These are phyloP conservation scores for Pythium guiyangense DNA, from an alignment of 352 stramenopile genomes.

Conservation along the genomic window DNA sequence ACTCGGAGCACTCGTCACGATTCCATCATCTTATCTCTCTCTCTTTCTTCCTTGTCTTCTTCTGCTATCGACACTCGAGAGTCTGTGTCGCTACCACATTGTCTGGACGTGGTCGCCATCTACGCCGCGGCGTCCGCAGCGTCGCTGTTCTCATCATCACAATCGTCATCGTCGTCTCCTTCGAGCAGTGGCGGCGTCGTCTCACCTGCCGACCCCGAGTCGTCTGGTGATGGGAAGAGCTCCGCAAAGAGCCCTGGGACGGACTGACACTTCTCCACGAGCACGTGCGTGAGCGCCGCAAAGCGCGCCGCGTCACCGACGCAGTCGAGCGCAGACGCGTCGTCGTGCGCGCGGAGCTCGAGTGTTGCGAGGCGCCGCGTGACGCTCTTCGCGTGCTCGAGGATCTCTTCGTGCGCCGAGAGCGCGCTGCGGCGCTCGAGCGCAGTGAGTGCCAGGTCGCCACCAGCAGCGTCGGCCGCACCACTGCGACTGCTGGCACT, in stretches of 20 bases:
- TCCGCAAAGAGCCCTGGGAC: slow-evolving; percentile 37
- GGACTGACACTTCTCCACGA: slow-evolving; percentile 53
- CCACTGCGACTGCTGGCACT: slow-evolving; percentile 9
- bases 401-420: slow-evolving; percentile 67
- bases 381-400: slow-evolving; percentile 62
- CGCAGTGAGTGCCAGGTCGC: slow-evolving; percentile 34
- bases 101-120: not conserved
- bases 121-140: slow-evolving; percentile 6
- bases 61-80: too few relatives aligned
- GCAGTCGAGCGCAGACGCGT: not conserved
- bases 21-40: too few relatives aligned
- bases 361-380: slow-evolving; percentile 43
- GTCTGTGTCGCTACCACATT: too few relatives aligned
- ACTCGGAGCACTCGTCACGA: not conserved
- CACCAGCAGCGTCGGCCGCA: not conserved
- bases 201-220: slow-evolving; percentile 22
- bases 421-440: slow-evolving; percentile 59
- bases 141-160: not conserved
- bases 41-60: too few relatives aligned
- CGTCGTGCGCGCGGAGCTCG: slow-evolving; percentile 11
- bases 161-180: slow-evolving; percentile 9
- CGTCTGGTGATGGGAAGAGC: slow-evolving; percentile 50
- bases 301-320: not conserved
- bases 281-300: slow-evolving; percentile 38
- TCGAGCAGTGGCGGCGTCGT: slow-evolving; percentile 10